Evolutionary conservation across 345 rosid genomes (phyloP), one percentile per base, ranked within the genome.

Genomic region (Camelina hispida): DNA sequence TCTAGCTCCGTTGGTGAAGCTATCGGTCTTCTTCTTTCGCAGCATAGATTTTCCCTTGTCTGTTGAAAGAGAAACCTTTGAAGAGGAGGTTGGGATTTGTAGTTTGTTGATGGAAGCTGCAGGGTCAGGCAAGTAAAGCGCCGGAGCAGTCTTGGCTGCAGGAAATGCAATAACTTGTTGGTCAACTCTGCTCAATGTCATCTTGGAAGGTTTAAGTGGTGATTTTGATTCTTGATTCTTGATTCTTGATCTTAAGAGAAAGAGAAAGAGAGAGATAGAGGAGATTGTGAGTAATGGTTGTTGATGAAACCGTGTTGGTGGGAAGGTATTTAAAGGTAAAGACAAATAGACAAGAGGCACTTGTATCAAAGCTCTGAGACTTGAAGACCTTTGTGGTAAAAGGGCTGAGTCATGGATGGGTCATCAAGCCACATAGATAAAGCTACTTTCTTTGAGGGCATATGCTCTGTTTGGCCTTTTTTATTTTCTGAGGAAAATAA

Each of bases 1-100:
- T 50, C 52, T 74, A 72, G 70, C 47, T 62, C 84, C 84, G 8
- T 66, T 38, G 0, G 85, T 85, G 64, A 84, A 70, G 62, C 75
- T 16, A 47, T 82, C 77, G 1, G 64, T 81, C 69, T 79, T 78
- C 67, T 43, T 85, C 35, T 80, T 76, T 23, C 72, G 66, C 13
- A 75, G 74, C 59, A 66, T 40, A 4, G 79, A 42, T 46, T 76
- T 79, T 2, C 43, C 55, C 72, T 17, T 78, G 22, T 13, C 78
- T 82, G 74, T 18, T 30, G 22, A 28, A 47, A 25, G 53, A 16
- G 18, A 51, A 34, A 40, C 9, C 2, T 37, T 25, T 38, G 61
- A 38, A 67, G 73, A 22, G 40, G 73, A 22, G 40, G 68, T 28
- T 52, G 69, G 79, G 57, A 68, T 75, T 40, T 75, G 63, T 40